These are phyloP conservation scores for Wallacemonas collosoma DNA, from an alignment of 208 protist species.

Conservation along the genomic window DNA sequence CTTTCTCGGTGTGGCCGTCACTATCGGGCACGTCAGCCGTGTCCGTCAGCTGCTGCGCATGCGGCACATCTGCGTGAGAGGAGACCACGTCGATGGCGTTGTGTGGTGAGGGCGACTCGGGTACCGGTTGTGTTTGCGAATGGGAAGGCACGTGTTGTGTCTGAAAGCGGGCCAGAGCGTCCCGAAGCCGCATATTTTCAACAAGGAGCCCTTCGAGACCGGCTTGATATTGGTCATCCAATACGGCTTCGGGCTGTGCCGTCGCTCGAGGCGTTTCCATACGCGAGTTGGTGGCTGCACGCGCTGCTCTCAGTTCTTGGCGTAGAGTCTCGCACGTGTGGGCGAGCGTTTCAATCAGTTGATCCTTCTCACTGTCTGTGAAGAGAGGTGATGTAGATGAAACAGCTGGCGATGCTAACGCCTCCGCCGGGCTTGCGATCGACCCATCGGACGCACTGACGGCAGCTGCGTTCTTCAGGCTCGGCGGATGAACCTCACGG, in stretches of 20 bases:
- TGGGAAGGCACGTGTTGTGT: too few relatives aligned
- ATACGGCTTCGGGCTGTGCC: not conserved
- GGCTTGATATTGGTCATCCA: not conserved
- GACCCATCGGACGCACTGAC: too few relatives aligned
- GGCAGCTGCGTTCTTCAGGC: not conserved
- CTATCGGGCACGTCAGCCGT: too few relatives aligned
- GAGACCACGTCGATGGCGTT: too few relatives aligned
- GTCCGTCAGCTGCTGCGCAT: too few relatives aligned
- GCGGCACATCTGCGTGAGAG: too few relatives aligned
- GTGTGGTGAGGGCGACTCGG: too few relatives aligned
- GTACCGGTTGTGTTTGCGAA: too few relatives aligned
- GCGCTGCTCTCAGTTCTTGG: slow-evolving; percentile 8
- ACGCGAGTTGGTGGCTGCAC: not conserved
- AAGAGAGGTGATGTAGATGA: not conserved
- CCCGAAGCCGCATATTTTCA: slow-evolving; percentile 26
- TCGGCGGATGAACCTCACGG: not conserved
- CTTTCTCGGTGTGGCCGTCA: too few relatives aligned
- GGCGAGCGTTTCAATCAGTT: slow-evolving; percentile 12
- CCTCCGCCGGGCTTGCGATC: too few relatives aligned
- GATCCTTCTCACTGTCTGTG: slow-evolving; percentile 14
- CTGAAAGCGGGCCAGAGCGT: slow-evolving; percentile 17
- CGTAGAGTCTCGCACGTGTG: slow-evolving; percentile 3
- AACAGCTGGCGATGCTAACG: not conserved
- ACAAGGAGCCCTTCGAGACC: slow-evolving; percentile 18
- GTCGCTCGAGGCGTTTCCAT: slow-evolving; percentile 6